phyloP scores from a whole-genome alignment of 2,329 filamentous ascomycete genomes.

The Remersonia thermophila region DNA sequence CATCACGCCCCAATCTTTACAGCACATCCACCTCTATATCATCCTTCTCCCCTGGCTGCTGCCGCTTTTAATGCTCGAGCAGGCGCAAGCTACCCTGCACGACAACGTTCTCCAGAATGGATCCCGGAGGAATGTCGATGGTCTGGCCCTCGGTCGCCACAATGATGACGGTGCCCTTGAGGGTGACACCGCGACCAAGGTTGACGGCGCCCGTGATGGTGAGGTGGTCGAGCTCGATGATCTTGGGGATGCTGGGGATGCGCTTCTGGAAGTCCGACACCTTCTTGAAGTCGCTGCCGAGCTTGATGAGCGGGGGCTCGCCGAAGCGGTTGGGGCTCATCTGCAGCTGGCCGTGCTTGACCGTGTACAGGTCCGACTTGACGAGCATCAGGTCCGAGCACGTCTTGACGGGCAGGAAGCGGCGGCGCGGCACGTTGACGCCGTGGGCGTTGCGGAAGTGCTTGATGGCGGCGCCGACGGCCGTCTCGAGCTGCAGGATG shows the following conservation, averaged over 20 bases:
- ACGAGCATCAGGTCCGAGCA: conserved; percentile 99
- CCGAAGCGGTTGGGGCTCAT: conserved; percentile 96
- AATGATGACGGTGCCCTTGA: conserved; percentile 98
- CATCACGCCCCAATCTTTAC: too few relatives aligned
- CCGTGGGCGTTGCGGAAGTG: conserved; percentile 98
- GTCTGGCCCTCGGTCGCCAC: conserved; percentile 96
- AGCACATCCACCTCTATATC: too few relatives aligned
- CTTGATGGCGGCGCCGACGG: conserved; percentile 93
- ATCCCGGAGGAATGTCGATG: conserved; percentile 93
- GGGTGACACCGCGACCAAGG: conserved; percentile 83
- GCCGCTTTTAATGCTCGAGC: conserved; percentile 52
- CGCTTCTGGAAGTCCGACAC: conserved; percentile 91
- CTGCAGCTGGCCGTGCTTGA: conserved; percentile 95
- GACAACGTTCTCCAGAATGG: conserved; percentile 95
- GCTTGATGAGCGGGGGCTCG: conserved; percentile 95
- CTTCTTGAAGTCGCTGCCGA: conserved; percentile 99
- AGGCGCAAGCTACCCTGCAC: conserved; percentile 88
- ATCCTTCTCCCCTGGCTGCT: too few relatives aligned
- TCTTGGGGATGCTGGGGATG: conserved; percentile 79
- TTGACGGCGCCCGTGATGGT: conserved; percentile 98
- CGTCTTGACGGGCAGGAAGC: conserved; percentile 99
- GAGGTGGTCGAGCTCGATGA: conserved; percentile 83
- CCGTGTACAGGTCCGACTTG: conserved; percentile 97
- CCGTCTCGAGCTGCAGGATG: conserved; percentile 96
- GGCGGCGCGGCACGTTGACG: conserved; percentile 93